Evolutionary conservation across 305 asterid species (phyloP), one percentile per base, ranked within the genome.

Genomic region (Striga hermonthica): DNA sequence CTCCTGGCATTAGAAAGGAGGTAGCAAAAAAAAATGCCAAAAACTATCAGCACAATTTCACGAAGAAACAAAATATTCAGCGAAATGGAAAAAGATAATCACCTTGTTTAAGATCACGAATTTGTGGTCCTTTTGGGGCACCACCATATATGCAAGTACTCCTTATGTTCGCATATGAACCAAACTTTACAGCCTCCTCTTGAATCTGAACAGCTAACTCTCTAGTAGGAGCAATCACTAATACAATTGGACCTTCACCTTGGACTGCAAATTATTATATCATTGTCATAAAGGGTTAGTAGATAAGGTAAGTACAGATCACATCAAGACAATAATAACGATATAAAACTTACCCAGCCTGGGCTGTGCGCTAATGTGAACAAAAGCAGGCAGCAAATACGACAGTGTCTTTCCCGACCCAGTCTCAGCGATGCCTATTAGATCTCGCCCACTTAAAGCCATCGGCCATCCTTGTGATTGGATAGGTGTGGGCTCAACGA

Each of bases 401-500:
- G 97, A 81, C 84, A 91, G 72, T 48, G 97, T 91, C 76, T 91
- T 91, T 54, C 97, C 97, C 40, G 96, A 91, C 77, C 97, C 97
- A 48, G 97, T 91, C 81, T 91, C 97, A 15, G 96, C 98, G 62
- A 91, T 88, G 76, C 96, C 96, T 59, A 91, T 70, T 10, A 91
- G 79, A 81, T 91, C 96, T 64, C 98, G 85, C 16, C 98, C 98
- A 79, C 79, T 88, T 77, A 91, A 82, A 64, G 96, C 96, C 96
- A 91, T 91, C 2, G 96, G 98, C 98, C 96, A 91, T 71, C 98
- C 98, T 76, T 88, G 98, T 37, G 98, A 75, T 64, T 88, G 98
- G 61, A 91, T 91, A 38, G 98, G 84, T 16, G 98, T 91, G 7
- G 98, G 98, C 78, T 91, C 96, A 63, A 71, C 76, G 72, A 87